These are phyloP conservation scores for Rhizoclosmatium globosum DNA, from an alignment of 192 early-diverging fungal species.

Conservation along the genomic window DNA sequence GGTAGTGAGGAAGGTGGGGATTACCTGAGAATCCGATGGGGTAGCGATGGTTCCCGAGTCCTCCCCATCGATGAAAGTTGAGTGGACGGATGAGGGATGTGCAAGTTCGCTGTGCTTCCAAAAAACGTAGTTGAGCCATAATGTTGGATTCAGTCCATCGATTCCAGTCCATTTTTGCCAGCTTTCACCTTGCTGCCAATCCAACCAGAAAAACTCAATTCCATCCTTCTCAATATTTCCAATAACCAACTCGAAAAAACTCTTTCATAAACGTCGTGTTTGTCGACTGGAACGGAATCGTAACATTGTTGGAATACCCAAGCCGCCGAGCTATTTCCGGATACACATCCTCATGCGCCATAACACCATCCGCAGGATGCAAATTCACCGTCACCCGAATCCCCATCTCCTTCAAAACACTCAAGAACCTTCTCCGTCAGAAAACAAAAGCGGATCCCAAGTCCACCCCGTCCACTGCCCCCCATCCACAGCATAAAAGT, in stretches of 20 bases:
- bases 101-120: constrained; percentile 2
- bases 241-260: constrained; percentile 10
- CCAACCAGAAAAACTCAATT: constrained; percentile 26
- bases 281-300: constrained; percentile 16
- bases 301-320: background rate
- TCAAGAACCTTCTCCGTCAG: background rate
- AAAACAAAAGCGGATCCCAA: constrained; percentile 6
- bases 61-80: constrained; percentile 25
- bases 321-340: background rate
- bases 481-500: constrained; percentile 8
- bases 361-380: constrained; percentile 15
- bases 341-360: constrained; percentile 11
- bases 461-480: constrained; percentile 15
- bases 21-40: constrained; percentile 20
- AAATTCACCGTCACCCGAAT: constrained; percentile 13
- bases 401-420: background rate
- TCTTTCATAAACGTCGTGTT: constrained; percentile 18
- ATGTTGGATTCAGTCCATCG: constrained; percentile 12
- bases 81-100: background rate
- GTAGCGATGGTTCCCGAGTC: constrained; percentile 13
- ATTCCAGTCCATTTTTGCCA: constrained; percentile 6
- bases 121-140: constrained; percentile 22
- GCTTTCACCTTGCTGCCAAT: constrained; percentile 22
- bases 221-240: background rate
- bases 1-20: background rate